Base-by-base conservation (phyloP, 768 basidiomycete species). In the Lentinula edodes region DNA sequence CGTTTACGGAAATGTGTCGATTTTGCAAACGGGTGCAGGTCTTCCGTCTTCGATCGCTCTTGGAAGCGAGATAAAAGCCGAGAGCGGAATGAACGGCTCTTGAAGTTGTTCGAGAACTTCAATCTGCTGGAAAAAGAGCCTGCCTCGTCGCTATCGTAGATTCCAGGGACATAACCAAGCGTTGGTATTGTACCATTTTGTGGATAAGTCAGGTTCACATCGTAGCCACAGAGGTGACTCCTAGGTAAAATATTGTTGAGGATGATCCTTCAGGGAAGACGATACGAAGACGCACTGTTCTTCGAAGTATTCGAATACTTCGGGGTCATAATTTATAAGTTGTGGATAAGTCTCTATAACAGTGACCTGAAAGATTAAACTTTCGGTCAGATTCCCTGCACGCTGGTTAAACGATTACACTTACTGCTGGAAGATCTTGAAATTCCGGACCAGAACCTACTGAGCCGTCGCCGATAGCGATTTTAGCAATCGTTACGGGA, bases 341-440 rank as follows among this genome's bases (percentile, higher is more conserved):
- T 90, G 89, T 1, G 90, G 90, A 67, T 86, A 88, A 4, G 90
- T 90, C 72, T 88, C 82, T 16, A 90, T 70, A 35, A 87, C 76
- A 60, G 71, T 78, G 45, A 84, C 69, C 87, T 87, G 63, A 6
- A 36, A 20, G 64, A 28, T 58, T 51, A 18, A 36, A 36, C 5
- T 61, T 6, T 41, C 28, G 28, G 3, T 60, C 28, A 8, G 56
- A 34, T 38, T 35, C 23, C 15, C 43, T 12, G 15, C 36, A 16
- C 18, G 12, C 41, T 7, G 16, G 8, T 32, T 13, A 12, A 45
- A 35, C 16, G 12, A 34, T 45, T 35, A 20, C 6, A 10, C 80
- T 66, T 67, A 89, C 85, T 10, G 85, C 80, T 34, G 89, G 84
- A 0, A 84, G 64, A 28, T 83, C 71, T 59, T 80, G 75, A 57